Evolutionary conservation across 2,329 filamentous ascomycete genomes (phyloP).

Genomic region (Penicillium oxalicum): DNA sequence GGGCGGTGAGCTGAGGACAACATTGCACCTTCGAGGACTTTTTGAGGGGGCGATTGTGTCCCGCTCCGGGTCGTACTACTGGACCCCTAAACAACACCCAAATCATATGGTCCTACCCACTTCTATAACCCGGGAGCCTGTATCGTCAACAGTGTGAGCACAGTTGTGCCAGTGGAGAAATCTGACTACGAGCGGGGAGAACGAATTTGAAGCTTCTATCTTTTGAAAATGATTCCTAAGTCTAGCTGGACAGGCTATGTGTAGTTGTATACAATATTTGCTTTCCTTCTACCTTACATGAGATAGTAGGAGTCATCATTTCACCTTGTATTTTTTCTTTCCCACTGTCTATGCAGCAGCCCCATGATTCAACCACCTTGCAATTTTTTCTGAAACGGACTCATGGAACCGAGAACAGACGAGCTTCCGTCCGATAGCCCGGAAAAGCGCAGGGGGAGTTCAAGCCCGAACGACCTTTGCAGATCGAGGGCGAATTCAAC

Average conservation of each 20-base stretch:
- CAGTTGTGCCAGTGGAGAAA: no score
- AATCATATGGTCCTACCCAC: no score
- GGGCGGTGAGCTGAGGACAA: slow-evolving; percentile 19
- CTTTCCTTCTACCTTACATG: neutral
- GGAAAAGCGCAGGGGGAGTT: slow-evolving; percentile 27
- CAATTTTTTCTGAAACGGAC: slow-evolving; percentile 12
- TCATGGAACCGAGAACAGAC: slow-evolving; percentile 1
- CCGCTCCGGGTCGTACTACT: no score
- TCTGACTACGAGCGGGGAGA: no score
- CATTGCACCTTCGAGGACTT: slow-evolving; percentile 8
- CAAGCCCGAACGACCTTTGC: slow-evolving; percentile 27
- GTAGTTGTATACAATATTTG: no score
- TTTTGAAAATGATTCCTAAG: no score
- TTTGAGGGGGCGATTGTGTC: neutral
- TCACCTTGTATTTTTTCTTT: slow-evolving; percentile 9
- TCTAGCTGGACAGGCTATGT: no score
- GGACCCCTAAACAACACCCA: no score
- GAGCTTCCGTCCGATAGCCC: neutral
- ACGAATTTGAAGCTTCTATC: no score
- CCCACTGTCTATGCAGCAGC: slow-evolving; percentile 11
- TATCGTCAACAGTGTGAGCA: no score
- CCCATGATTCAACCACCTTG: slow-evolving; percentile 1
- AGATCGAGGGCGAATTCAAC: slow-evolving; percentile 35
- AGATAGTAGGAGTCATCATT: slow-evolving; percentile 7
- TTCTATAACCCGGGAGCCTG: no score